Conservation (phyloP, 257 asterid species). For the Sherardia arvensis region DNA sequence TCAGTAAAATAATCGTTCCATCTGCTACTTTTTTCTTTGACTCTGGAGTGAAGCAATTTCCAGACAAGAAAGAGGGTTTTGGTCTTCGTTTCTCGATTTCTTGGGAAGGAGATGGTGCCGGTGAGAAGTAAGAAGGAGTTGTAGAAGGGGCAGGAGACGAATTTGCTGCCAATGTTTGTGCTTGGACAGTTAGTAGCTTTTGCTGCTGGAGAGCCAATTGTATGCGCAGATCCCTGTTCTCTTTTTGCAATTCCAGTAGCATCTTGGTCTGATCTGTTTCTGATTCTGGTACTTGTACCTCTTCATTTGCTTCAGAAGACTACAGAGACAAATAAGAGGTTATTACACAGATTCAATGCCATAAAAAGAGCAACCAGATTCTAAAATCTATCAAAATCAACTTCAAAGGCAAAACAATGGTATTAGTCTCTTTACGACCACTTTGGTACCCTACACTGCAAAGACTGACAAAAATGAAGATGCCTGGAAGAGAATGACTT, state of each 20-base stretch:
- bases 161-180: slow-evolving; percentile 48
- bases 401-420: background rate
- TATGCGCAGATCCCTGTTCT: slow-evolving; percentile 44
- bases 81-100: slow-evolving; percentile 27
- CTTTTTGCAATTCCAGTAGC: slow-evolving; percentile 52
- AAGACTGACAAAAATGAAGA: background rate
- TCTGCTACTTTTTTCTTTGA: slow-evolving; percentile 33
- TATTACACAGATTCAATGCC: background rate
- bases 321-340: slow-evolving; percentile 8
- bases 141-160: slow-evolving; percentile 38
- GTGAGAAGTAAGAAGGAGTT: slow-evolving; percentile 30
- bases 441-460: background rate
- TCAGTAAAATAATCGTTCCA: slow-evolving; percentile 23
- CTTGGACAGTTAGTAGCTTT: slow-evolving; percentile 40
- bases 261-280: slow-evolving; percentile 52
- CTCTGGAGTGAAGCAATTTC: slow-evolving; percentile 49
- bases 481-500: background rate
- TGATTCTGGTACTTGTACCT: slow-evolving; percentile 37
- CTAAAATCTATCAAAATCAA: background rate
- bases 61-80: slow-evolving; percentile 33
- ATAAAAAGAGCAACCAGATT: background rate
- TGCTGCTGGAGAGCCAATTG: slow-evolving; percentile 52
- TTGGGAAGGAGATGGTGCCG: slow-evolving; percentile 30
- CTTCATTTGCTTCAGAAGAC: slow-evolving; percentile 44
- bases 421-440: background rate